Base-by-base conservation (phyloP, 2,329 filamentous ascomycete genomes). In the Pseudofabraea citricarpa region DNA sequence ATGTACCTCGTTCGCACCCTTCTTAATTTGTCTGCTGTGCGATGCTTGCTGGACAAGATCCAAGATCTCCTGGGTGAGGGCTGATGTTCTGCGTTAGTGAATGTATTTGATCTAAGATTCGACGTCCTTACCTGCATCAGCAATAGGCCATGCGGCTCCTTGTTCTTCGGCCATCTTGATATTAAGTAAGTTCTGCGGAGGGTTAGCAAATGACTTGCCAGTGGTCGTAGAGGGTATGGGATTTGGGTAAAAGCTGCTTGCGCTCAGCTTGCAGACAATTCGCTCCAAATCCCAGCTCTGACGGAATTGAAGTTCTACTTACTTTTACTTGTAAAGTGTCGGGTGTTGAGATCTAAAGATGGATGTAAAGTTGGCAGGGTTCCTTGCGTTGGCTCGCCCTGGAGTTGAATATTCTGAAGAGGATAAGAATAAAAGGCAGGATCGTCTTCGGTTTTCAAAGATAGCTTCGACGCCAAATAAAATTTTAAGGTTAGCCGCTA, bases 1-100 rank as follows among this genome's bases (percentile, higher is more conserved):
- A n/a, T n/a, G n/a, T n/a, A n/a, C 73, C 66, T 88, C 85, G 76
- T 90, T 91, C 64, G 87, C 87, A 50, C 88, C 87, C 75, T 93
- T 94, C 77, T 93, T 93, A 54, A 90, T 70, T 75, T 93, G 87
- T 40, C 83, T 77, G 61, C 79, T 75, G 70, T 85, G 64, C 32
- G 57, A 61, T 44, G 61, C 57, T 50, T 56, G 26, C 71, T 91
- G 87, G 50, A 90, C 75, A 44, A 90, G 76, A 57, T 94, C 86
- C 52, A 95, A 79, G 52, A 96, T 81, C 65, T 90, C 83, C 72
- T 90, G 83, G 44, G 85, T 79, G 53, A 91, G 74, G 57, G 35
- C 23, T n/a, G 47, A 20, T 37, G 27, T 23, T 10, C 6, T 22
- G 9, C 7, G 21, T 13, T 2, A 24, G 5, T n/a, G 15, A 21